Conservation (phyloP, 1,139 yeast species). For the Lodderomyces elongisporus region DNA sequence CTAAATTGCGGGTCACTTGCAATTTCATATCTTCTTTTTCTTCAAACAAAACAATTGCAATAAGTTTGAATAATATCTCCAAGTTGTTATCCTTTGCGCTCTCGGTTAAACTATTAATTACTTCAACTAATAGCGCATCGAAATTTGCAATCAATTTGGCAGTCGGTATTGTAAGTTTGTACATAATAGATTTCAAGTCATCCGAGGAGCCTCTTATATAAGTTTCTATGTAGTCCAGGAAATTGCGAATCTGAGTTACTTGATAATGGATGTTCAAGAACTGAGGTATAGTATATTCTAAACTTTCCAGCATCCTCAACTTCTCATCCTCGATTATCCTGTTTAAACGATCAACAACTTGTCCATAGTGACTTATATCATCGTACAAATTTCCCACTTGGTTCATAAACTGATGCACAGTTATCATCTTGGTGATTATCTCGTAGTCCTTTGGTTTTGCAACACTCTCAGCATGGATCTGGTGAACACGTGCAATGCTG, state of each 20-base stretch:
- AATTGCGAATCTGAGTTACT: conserved; percentile 67
- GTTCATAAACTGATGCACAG: conserved; percentile 65
- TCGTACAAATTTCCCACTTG: conserved; percentile 63
- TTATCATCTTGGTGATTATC: conserved; percentile 56
- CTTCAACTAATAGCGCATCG: conserved; percentile 58
- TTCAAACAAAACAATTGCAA: conserved; percentile 77
- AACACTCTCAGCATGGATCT: conserved; percentile 49
- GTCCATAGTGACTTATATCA: conserved; percentile 56
- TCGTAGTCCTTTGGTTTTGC: conserved; percentile 53
- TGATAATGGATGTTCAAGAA: conserved; percentile 65
- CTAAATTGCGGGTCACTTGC: conserved; percentile 43
- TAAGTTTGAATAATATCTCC: conserved; percentile 63
- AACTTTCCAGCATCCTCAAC: conserved; percentile 42
- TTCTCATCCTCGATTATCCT: conserved; percentile 50
- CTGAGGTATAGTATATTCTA: conserved; percentile 55
- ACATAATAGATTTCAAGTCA: conserved; percentile 67
- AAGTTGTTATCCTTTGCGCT: conserved; percentile 62
- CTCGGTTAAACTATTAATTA: conserved; percentile 64
- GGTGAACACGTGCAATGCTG: conserved; percentile 56
- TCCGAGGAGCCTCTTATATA: conserved; percentile 54
- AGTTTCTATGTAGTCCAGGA: conserved; percentile 65
- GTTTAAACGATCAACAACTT: conserved; percentile 47
- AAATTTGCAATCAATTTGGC: conserved; percentile 51
- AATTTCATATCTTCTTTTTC: conserved; percentile 70
- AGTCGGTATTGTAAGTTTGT: conserved; percentile 52